Evolutionary conservation across 306 rosid species (phyloP), one percentile per base, ranked within the genome.

Genomic region (Pueraria montana): DNA sequence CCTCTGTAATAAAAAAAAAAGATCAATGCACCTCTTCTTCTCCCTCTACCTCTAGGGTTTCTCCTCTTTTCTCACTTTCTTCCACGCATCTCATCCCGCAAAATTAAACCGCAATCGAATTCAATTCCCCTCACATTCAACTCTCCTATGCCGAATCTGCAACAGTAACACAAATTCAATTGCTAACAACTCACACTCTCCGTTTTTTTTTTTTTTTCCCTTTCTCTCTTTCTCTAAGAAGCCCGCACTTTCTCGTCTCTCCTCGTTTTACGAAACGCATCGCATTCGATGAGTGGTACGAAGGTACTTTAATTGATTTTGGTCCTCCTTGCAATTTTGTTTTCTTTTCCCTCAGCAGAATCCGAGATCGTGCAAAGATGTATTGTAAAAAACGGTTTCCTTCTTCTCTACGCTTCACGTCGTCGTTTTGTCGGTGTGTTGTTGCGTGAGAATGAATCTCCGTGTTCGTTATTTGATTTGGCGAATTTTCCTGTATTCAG

Each of bases 31-130:
- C 88, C n/a, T n/a, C n/a, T n/a, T n/a, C n/a, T n/a, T 85, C 86
- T 83, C 91, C 17, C 86, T 88, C 93, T 77, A 79, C 84, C 84
- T 72, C 97, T 71, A 82, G 86, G 93, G 97, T 94, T 75, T 13
- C 46, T 76, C 55, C 6, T 48, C 32, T 81, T 43, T 80, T 40
- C 50, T 38, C 5, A 26, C 2, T 13, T 4, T 52, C 12, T 34
- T 69, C 63, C 0, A 30, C 34, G 34, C 34, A 30, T 30, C 34
- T 5, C 4, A n/a, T n/a, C n/a, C n/a, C n/a, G n/a, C n/a, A n/a
- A n/a, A n/a, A n/a, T n/a, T n/a, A n/a, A n/a, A n/a, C n/a, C n/a
- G n/a, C n/a, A n/a, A n/a, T n/a, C n/a, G n/a, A n/a, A 30, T 30
- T 30, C 34, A 30, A 30, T 30, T 30, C 40, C 40, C 40, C 40